Base-by-base conservation (phyloP, 805 yeast species). In the Blastobotrys parvus region DNA sequence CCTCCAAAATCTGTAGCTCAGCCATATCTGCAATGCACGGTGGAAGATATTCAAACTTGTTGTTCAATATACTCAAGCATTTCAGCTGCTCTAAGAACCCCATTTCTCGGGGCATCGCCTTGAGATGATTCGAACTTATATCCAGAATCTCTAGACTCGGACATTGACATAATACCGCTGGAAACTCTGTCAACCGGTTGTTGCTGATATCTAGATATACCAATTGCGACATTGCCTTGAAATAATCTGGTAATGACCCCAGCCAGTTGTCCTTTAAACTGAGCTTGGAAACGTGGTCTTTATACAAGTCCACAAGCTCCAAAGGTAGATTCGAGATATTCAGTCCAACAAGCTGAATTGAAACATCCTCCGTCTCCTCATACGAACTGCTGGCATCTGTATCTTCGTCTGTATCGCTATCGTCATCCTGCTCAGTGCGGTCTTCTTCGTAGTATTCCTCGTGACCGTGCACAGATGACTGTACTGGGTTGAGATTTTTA, bases 201-300 rank as follows among this genome's bases (percentile, higher is more conserved):
- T 69, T 66, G 56, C 83, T 82, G 37, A 85, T 60, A 58, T 84
- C 90, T 44, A 85, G 61, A 48, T 78, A 80, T 43, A 75, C 66
- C 41, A 83, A 61, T 35, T 66, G 61, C 11, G 67, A 51, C 45
- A 82, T 54, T 29, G 17, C 20, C 17, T 42, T 38, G 39, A 81
- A 69, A 38, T 64, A 67, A 1, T 59, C 53, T 0, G 87, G 84
- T 13, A 82, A 57, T 2, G 59, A 56, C 0, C 60, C 49, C 11
- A 82, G 55, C 22, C 61, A 58, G 56, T 81, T 82, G 42, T 67
- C 68, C 43, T 78, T 74, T 17, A 82, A 54, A 2, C 78, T 72
- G 7, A 82, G 61, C 51, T 78, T 70, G 44, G 72, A 75, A 3
- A 74, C 68, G 10, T 56, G 51, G 20, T 60, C 61, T 29, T 38